Conservation (phyloP, 2,329 filamentous ascomycete genomes). For the Alternaria incomplexa region DNA sequence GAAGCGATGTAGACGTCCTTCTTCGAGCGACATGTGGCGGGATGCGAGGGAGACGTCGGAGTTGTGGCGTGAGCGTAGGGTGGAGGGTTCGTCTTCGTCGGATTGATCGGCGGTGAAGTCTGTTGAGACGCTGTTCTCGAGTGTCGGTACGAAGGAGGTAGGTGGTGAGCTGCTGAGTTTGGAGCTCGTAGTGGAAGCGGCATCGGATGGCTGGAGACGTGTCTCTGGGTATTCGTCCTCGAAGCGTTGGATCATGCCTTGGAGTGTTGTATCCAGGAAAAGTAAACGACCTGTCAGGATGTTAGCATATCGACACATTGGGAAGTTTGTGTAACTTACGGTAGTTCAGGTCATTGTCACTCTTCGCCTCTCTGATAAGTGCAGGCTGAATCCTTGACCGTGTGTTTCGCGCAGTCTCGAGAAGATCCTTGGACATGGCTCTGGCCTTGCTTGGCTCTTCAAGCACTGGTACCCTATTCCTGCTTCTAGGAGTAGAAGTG, state of each 20-base stretch:
- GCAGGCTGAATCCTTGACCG: constrained; percentile 82
- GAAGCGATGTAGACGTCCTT: constrained; percentile 73
- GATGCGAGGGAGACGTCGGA: constrained; percentile 73
- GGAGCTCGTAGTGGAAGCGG: constrained; percentile 39
- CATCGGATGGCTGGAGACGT: constrained; percentile 55
- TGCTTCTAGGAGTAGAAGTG: constrained; percentile 59
- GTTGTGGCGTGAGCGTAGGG: constrained; percentile 63
- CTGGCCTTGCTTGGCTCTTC: constrained; percentile 51
- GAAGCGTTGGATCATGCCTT: constrained; percentile 92
- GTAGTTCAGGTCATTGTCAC: constrained; percentile 76
- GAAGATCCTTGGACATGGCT: constrained; percentile 90
- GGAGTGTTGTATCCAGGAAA: constrained; percentile 86
- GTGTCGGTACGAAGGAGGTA: constrained; percentile 36
- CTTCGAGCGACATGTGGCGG: constrained; percentile 69
- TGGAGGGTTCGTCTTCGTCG: constrained; percentile 52
- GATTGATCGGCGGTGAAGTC: constrained; percentile 39
- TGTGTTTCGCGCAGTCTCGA: constrained; percentile 89
- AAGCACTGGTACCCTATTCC: constrained; percentile 9
- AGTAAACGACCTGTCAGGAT: constrained; percentile 68
- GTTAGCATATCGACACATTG: constrained; percentile 21
- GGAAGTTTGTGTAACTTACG: constrained; percentile 60
- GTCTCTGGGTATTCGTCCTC: constrained; percentile 96
- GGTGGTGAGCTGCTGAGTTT: constrained; percentile 39
- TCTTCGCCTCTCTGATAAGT: constrained; percentile 73
- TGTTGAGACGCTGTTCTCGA: constrained; percentile 32